Conservation (phyloP, 2,329 filamentous ascomycete genomes). For the Exserohilum turcica region DNA sequence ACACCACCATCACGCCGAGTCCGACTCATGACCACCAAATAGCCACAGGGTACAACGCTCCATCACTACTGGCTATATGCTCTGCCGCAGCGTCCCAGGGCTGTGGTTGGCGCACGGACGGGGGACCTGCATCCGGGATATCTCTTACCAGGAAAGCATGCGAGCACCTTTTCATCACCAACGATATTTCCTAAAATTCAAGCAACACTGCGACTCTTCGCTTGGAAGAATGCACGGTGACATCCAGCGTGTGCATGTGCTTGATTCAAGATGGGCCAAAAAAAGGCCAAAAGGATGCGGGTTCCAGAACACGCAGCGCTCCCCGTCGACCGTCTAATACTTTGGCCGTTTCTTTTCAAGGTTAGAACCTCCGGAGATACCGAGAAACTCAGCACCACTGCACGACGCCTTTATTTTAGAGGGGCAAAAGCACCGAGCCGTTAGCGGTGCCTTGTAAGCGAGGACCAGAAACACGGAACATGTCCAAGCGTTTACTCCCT, state of each 20-base stretch:
- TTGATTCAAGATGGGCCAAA: slow-evolving; percentile 3
- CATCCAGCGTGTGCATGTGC: not conserved
- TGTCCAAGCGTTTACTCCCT: not conserved
- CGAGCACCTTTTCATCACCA: not conserved
- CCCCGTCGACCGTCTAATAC: slow-evolving; percentile 3
- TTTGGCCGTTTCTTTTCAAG: slow-evolving; percentile 14
- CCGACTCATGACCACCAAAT: slow-evolving; percentile 22
- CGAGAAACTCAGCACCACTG: slow-evolving; percentile 10
- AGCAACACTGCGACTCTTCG: not conserved
- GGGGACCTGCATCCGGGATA: slow-evolving; percentile 28
- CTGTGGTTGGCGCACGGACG: slow-evolving; percentile 18
- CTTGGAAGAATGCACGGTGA: slow-evolving; percentile 9
- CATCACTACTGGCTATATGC: slow-evolving; percentile 18
- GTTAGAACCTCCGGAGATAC: slow-evolving; percentile 18
- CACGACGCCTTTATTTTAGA: slow-evolving; percentile 6
- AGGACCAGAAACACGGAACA: not conserved
- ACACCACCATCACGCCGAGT: slow-evolving; percentile 14
- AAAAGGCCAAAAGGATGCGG: not conserved
- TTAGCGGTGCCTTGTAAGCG: slow-evolving; percentile 4
- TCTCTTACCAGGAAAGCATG: slow-evolving; percentile 7
- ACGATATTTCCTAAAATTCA: not conserved
- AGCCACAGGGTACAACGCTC: slow-evolving; percentile 18
- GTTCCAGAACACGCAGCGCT: slow-evolving; percentile 4
- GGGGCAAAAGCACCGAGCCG: not conserved
- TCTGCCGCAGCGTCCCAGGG: slow-evolving; percentile 5